These are phyloP conservation scores for Postia placenta DNA, from an alignment of 768 basidiomycete genomes.

Conservation along the genomic window DNA sequence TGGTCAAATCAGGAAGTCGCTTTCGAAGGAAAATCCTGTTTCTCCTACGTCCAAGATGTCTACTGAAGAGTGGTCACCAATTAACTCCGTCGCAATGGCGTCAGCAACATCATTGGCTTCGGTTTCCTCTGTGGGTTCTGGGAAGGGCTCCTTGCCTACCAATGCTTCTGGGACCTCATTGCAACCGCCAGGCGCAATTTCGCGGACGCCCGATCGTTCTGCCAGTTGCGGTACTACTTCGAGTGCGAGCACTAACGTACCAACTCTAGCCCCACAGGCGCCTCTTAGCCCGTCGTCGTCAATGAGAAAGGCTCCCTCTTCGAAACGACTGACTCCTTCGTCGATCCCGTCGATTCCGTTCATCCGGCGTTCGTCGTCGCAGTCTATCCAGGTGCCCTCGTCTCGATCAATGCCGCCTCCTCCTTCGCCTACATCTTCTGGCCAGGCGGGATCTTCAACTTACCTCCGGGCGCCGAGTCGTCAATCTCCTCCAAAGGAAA, in stretches of 20 bases:
- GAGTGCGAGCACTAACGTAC: constrained; percentile 64
- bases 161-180: not conserved
- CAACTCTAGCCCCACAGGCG: constrained; percentile 48
- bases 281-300: constrained; percentile 73
- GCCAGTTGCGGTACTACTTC: constrained; percentile 70
- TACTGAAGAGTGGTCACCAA: constrained; percentile 49
- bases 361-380: constrained; percentile 87
- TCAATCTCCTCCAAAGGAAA: constrained; percentile 47
- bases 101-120: constrained; percentile 75
- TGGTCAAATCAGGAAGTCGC: constrained; percentile 62
- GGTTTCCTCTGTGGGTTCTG: constrained; percentile 67
- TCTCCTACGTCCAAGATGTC: constrained; percentile 37
- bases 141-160: constrained; percentile 30
- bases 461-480: constrained; percentile 39
- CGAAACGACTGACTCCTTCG: constrained; percentile 81
- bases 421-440: constrained; percentile 30
- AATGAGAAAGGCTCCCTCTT: constrained; percentile 56
- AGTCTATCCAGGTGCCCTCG: constrained; percentile 70
- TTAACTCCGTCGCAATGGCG: constrained; percentile 69
- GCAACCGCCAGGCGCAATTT: constrained; percentile 31
- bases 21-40: constrained; percentile 57
- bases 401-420: constrained; percentile 24
- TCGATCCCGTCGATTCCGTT: constrained; percentile 94
- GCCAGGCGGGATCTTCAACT: constrained; percentile 16
- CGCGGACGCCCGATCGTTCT: constrained; percentile 64